A percentile compares a stretch with the other conserved stretches of the same genome.
Conservation (phyloP, 257 asterid species). For the Primulina huaijiensis region DNA sequence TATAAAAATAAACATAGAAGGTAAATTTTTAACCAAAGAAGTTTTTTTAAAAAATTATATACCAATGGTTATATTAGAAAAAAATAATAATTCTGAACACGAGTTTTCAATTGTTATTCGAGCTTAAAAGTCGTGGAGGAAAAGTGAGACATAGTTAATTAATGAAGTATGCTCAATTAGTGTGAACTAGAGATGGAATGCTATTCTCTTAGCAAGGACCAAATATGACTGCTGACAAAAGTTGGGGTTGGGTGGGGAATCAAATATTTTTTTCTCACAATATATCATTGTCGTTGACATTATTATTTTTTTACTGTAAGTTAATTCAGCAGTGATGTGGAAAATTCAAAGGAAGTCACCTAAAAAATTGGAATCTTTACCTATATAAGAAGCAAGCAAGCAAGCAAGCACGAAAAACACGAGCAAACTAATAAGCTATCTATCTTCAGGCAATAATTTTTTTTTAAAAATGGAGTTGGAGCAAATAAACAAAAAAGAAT, state of each 20-base stretch:
- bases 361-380: not conserved
- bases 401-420: not conserved
- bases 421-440: not conserved
- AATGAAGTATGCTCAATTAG: not conserved
- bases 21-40: no score
- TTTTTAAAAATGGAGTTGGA: slow-evolving; percentile 35
- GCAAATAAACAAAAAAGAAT: slow-evolving; percentile 25
- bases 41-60: no score
- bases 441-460: not conserved
- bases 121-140: not conserved
- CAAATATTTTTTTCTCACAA: not conserved
- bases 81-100: no score
- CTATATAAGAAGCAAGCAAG: not conserved
- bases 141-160: not conserved
- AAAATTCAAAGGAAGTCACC: not conserved
- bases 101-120: not conserved
- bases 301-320: not conserved
- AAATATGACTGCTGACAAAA: not conserved
- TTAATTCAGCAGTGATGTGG: not conserved
- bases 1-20: no score
- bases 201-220: not conserved
- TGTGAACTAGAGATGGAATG: not conserved
- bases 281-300: not conserved
- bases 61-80: not conserved
- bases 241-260: not conserved